Evolutionary conservation across 2,329 filamentous ascomycete species (phyloP), one percentile per base, ranked within the genome.

Genomic region (Cladosporium phlei): DNA sequence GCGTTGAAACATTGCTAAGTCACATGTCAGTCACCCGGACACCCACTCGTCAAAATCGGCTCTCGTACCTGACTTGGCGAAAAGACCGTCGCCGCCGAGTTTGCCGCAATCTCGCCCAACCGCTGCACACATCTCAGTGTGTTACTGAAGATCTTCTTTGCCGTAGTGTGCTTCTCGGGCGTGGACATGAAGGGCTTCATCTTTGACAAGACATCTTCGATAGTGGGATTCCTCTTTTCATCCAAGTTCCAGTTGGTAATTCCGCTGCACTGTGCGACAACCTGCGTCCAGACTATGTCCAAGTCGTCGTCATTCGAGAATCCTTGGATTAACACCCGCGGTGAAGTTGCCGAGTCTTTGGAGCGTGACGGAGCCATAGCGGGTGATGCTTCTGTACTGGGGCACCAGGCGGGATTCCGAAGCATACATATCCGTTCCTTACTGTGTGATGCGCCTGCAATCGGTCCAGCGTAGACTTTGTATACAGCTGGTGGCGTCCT

Each of bases 1-100:
- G 49, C 49, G 27, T 51, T 51, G 46, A 48, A 51, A 25, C 46
- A 48, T 12, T 51, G 45, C 25, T 47, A 28, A 3, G 28, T 32
- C 1, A 32, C 22, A 51, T 38, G 27, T 38, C 44, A 4, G 49
- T 38, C 5, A 33, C 46, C 7, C 38, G 28, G 20, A 34, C 38
- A 16, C 29, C 38, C 11, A 51, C 37, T 2, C 29, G 19, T 19
- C 49, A 45, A 21, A 51, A 45, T 6, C 35, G 35, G n/a, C n/a
- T n/a, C n/a, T n/a, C n/a, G n/a, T n/a, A n/a, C n/a, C n/a, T 32
- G 27, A 40, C 29, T 12, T 32, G 25, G 10, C 12, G 12, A 12
- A 30, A 30, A 30, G 12, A 14, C 29, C n/a, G 16, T 30, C 4
- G 12, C 16, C 3, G 29, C 12, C 4, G 5, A 12, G 12, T 30